phyloP scores from a whole-genome alignment of 768 basidiomycete genomes.

The Crepidotus variabilis region DNA sequence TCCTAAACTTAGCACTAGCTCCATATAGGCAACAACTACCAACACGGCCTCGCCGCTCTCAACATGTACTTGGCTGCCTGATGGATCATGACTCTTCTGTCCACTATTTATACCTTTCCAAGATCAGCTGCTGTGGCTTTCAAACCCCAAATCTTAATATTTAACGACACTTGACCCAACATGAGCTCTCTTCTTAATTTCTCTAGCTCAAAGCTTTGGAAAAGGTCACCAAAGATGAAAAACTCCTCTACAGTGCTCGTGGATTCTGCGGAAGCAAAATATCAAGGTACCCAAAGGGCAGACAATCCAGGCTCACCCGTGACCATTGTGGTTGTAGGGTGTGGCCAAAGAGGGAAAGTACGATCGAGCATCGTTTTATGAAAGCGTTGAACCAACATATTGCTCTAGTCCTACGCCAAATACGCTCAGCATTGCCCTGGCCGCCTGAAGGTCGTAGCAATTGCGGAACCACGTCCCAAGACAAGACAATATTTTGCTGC shows the following conservation, averaged over 20 bases:
- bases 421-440: constrained; percentile 62
- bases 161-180: neutral
- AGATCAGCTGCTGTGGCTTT: neutral
- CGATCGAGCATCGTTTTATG: constrained; percentile 3
- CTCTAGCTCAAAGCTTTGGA: constrained; percentile 19
- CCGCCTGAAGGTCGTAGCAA: constrained; percentile 73
- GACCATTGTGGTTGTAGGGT: constrained; percentile 76
- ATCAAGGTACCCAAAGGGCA: neutral
- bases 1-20: neutral
- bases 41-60: neutral
- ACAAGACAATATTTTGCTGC: constrained; percentile 58
- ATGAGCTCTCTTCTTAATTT: constrained; percentile 6
- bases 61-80: neutral
- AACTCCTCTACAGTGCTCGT: constrained; percentile 10
- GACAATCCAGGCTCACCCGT: constrained; percentile 28
- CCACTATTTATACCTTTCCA: neutral
- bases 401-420: constrained; percentile 51
- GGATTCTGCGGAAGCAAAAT: neutral
- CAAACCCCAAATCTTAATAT: neutral
- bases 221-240: constrained; percentile 24
- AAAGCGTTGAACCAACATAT: neutral
- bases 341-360: constrained; percentile 80
- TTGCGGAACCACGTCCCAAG: constrained; percentile 77
- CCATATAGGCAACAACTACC: constrained; percentile 1
- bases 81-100: neutral